Evolutionary conservation across 331 rosid genomes (phyloP), one percentile per base, ranked within the genome.

Genomic region (Rhamnella rubrinervis): DNA sequence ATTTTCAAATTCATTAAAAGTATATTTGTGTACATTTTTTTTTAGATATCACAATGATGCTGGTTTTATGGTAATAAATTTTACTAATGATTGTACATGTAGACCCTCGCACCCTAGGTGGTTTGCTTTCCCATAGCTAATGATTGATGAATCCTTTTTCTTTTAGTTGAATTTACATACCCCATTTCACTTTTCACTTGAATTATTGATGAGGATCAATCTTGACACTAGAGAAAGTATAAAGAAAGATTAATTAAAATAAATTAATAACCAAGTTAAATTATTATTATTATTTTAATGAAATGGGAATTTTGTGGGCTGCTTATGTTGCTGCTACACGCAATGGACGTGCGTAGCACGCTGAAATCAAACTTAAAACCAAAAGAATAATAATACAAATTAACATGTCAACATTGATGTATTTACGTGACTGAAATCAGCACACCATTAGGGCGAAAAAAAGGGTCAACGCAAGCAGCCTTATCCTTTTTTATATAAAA

Each of bases 161-260:
- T 64, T 64, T 64, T 64, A 55, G 68, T 31, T 64, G 47, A 64
- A 64, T 64, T 64, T 13, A 44, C 56, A 55, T 39, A 21, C 23
- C 47, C 21, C 46, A 64, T 31, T 31, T 31, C 35, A 31, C 68
- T 64, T 64, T 64, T 64, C 56, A 64, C 41, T 64, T 64, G 68
- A 64, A 64, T 64, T 20, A 64, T 64, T 64, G 68, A 46, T 9
- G 49, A 44, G 68, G 55, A 64, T 64, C 68, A 64, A 64, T 64
- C 68, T 64, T 46, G 68, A 64, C 68, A 46, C 16, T 2, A 25
- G 68, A 46, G 55, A 64, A 64, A 46, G 68, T 44, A 6, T 5
- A 46, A 7, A 5, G 46, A 7, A 20, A 10, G 7, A 63, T 19
- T n/a, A 31, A 31, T 31, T 31, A 31, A 31, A 31, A 31, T 31